phyloP scores from a whole-genome alignment of 2,329 filamentous ascomycete genomes.

The Talaromyces sp. region DNA sequence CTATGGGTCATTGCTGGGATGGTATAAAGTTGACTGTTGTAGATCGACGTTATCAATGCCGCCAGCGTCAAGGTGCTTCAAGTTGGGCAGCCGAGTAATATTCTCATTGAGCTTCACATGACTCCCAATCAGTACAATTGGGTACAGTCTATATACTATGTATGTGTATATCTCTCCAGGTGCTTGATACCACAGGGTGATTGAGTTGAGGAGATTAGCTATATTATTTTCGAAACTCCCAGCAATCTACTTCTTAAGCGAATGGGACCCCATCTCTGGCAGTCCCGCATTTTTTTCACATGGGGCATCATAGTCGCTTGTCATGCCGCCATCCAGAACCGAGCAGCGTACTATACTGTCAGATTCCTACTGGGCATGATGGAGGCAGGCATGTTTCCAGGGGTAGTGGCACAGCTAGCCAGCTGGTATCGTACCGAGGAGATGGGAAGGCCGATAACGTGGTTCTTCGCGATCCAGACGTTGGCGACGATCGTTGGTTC shows the following conservation, averaged over 20 bases:
- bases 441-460: constrained; percentile 41
- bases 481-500: constrained; percentile 36
- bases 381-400: constrained; percentile 42
- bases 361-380: constrained; percentile 40
- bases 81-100: constrained; percentile 37
- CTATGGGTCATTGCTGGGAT: background rate
- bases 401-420: constrained; percentile 37
- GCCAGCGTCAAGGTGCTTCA: constrained; percentile 44
- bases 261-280: constrained; percentile 36
- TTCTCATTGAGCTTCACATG: constrained; percentile 40
- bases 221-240: constrained; percentile 37
- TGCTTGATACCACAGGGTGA: background rate
- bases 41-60: constrained; percentile 41
- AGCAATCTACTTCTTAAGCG: constrained; percentile 40
- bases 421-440: constrained; percentile 46
- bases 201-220: background rate
- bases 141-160: constrained; percentile 40
- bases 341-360: constrained; percentile 32
- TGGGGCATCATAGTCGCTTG: constrained; percentile 40
- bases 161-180: constrained; percentile 21
- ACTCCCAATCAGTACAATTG: constrained; percentile 42
- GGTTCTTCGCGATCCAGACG: constrained; percentile 42
- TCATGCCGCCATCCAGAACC: constrained; percentile 36
- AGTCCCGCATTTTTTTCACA: constrained; percentile 35
- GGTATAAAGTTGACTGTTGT: background rate